Evolutionary conservation across 495 filamentous ascomycete species (phyloP).

Genomic region (Penicillium robsamsonii): DNA sequence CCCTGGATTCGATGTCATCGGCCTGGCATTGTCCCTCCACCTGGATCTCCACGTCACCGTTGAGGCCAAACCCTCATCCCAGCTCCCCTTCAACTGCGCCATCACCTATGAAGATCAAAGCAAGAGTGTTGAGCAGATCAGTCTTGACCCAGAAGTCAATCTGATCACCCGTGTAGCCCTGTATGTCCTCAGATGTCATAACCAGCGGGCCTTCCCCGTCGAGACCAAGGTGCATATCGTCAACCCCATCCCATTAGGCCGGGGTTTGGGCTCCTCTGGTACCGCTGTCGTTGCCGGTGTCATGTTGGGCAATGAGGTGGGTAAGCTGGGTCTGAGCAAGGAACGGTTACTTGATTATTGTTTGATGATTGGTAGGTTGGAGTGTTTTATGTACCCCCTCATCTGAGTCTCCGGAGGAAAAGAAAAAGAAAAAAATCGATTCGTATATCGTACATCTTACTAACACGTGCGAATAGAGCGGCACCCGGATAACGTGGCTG

Average conservation of each 20-base stretch:
- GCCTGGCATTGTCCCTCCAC: slow-evolving; percentile 85
- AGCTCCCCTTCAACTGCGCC: slow-evolving; percentile 73
- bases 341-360: slow-evolving; percentile 90
- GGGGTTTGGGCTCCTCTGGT: slow-evolving; percentile 88
- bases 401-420: neutral
- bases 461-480: slow-evolving; percentile 55
- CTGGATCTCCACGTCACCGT: slow-evolving; percentile 80
- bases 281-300: slow-evolving; percentile 95
- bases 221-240: slow-evolving; percentile 89
- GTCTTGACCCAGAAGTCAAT: slow-evolving; percentile 74
- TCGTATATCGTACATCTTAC: slow-evolving; percentile 10
- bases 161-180: slow-evolving; percentile 87
- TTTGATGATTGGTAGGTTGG: slow-evolving; percentile 73
- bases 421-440: too few relatives aligned
- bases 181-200: slow-evolving; percentile 90
- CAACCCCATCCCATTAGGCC: slow-evolving; percentile 88
- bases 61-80: slow-evolving; percentile 51
- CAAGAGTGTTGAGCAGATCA: slow-evolving; percentile 69
- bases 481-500: slow-evolving; percentile 96
- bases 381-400: neutral
- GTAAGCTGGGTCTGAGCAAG: slow-evolving; percentile 71
- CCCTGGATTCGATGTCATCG: slow-evolving; percentile 96
- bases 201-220: slow-evolving; percentile 72
- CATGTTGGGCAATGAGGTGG: slow-evolving; percentile 84
- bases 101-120: slow-evolving; percentile 87